phyloP scores from a whole-genome alignment of 345 rosid genomes.

The Lepidium sativum region DNA sequence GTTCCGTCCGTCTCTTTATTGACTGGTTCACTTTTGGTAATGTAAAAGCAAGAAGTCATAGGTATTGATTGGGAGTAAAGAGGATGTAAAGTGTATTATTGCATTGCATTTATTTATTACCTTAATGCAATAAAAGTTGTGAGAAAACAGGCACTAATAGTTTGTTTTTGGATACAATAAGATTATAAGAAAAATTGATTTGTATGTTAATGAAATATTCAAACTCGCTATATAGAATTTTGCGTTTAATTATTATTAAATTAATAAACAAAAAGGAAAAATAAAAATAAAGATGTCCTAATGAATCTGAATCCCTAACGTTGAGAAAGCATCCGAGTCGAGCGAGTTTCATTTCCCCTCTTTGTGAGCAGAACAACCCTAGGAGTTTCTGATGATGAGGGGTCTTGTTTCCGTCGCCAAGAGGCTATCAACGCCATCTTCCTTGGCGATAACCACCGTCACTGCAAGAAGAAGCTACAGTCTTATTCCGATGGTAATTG shows the following conservation, averaged over 20 bases:
- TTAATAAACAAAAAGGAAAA: neutral
- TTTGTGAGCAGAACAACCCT: neutral
- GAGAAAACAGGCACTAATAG: neutral
- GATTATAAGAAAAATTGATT: neutral
- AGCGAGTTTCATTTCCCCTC: neutral
- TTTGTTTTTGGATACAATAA: neutral
- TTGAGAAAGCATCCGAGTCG: neutral
- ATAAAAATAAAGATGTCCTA: neutral
- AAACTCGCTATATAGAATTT: too few species aligned
- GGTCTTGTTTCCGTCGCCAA: slow-evolving; percentile 19
- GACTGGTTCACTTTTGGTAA: neutral
- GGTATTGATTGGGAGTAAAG: slow-evolving; percentile 1
- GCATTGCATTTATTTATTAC: slow-evolving; percentile 3
- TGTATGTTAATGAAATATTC: neutral
- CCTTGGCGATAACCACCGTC: slow-evolving; percentile 2
- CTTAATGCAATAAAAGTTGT: neutral
- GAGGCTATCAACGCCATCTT: slow-evolving; percentile 11
- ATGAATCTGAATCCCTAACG: slow-evolving; percentile 18
- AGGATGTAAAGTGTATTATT: neutral
- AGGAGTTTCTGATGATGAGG: slow-evolving; percentile 23
- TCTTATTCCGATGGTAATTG: slow-evolving; percentile 90
- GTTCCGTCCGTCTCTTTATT: neutral
- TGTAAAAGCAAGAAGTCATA: slow-evolving; percentile 1
- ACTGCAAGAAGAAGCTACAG: slow-evolving; percentile 42
- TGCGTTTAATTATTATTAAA: too few species aligned